Evolutionary conservation across 805 yeast genomes (phyloP).

Genomic region (Lachancea cidri): DNA sequence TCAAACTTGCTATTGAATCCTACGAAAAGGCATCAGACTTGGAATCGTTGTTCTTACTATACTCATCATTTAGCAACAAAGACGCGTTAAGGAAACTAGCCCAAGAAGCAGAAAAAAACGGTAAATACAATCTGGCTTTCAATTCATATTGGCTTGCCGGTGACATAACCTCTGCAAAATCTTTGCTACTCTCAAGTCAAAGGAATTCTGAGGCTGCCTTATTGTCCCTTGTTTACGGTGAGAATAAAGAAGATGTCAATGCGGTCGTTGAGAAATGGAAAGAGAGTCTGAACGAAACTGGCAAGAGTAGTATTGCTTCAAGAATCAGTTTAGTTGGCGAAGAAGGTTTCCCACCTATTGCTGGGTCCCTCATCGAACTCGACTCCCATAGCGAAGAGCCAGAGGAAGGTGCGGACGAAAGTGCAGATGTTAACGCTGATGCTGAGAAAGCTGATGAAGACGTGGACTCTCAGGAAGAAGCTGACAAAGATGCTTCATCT

Average conservation of each 20-base stretch:
- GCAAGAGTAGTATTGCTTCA: slow-evolving; percentile 54
- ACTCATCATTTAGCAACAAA: slow-evolving; percentile 74
- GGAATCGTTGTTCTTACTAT: slow-evolving; percentile 73
- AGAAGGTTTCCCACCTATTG: slow-evolving; percentile 35
- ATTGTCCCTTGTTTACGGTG: slow-evolving; percentile 67
- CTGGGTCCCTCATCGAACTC: slow-evolving; percentile 42
- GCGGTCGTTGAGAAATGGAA: slow-evolving; percentile 65
- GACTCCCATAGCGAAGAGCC: slow-evolving; percentile 27
- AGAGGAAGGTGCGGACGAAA: slow-evolving; percentile 13
- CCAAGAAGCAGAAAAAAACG: slow-evolving; percentile 57
- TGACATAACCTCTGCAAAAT: slow-evolving; percentile 56
- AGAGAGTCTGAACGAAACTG: slow-evolving; percentile 42
- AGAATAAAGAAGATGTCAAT: slow-evolving; percentile 40
- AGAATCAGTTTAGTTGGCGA: slow-evolving; percentile 48
- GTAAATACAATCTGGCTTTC: slow-evolving; percentile 86
- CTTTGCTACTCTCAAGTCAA: slow-evolving; percentile 59
- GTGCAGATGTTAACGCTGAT: slow-evolving; percentile 18
- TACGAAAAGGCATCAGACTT: slow-evolving; percentile 75
- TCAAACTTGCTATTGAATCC: slow-evolving; percentile 73
- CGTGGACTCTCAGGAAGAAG: slow-evolving; percentile 16
- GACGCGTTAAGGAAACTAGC: slow-evolving; percentile 60
- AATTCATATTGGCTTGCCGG: slow-evolving; percentile 87
- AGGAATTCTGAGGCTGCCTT: slow-evolving; percentile 82
- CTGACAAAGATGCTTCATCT: slow-evolving; percentile 14
- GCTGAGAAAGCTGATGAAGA: slow-evolving; percentile 16